phyloP scores from a whole-genome alignment of 225 moss, liverwort and hornwort genomes.

The Physcomitrium patens region DNA sequence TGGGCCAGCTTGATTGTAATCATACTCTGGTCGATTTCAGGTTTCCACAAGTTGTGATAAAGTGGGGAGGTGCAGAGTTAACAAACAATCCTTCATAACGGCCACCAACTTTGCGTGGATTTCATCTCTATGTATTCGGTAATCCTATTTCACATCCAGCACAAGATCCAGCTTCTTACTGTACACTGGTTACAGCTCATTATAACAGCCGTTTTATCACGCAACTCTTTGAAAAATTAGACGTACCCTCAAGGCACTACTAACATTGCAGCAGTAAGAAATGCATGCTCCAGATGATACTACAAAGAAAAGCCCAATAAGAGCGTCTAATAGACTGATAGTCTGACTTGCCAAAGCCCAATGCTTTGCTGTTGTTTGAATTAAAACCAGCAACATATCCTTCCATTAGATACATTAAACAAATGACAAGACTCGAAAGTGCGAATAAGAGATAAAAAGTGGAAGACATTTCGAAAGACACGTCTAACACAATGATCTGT shows the following conservation, averaged over 20 bases:
- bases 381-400: constrained; percentile 95
- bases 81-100: constrained; percentile 96
- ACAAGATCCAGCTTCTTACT: constrained; percentile 33
- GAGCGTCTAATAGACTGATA: constrained; percentile 85
- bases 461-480: background rate
- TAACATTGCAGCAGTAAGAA: constrained; percentile 15
- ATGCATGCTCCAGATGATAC: constrained; percentile 21
- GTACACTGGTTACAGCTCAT: background rate
- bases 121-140: constrained; percentile 95
- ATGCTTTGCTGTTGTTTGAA: constrained; percentile 98
- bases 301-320: constrained; percentile 47
- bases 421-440: background rate
- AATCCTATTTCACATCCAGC: constrained; percentile 72
- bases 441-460: background rate
- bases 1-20: constrained; percentile 82
- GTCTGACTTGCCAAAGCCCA: constrained; percentile 94
- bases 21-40: constrained; percentile 91
- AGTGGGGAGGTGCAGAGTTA: constrained; percentile 76
- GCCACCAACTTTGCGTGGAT: constrained; percentile 98
- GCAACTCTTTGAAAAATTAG: constrained; percentile 8
- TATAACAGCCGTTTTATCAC: background rate
- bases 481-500: background rate
- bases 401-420: background rate
- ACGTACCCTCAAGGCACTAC: background rate
- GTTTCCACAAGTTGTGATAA: constrained; percentile 80